Conservation (phyloP, 306 rosid genomes). For the Cicer cuneatum region DNA sequence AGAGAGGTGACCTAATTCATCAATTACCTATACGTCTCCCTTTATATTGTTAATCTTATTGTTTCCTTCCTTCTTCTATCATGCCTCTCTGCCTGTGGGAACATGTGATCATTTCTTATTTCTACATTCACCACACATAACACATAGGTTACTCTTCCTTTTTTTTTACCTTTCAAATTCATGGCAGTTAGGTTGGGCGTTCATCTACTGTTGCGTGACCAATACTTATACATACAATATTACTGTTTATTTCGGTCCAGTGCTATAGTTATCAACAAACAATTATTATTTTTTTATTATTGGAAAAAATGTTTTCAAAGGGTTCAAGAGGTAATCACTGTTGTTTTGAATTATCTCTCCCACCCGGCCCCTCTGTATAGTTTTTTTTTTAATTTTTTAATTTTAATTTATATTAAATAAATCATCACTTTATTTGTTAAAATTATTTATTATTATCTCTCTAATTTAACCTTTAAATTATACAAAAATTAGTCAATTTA, state of each 20-base stretch:
- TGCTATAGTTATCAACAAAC: neutral
- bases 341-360: neutral
- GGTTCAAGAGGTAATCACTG: constrained; percentile 2
- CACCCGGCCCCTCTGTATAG: neutral
- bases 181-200: constrained; percentile 71
- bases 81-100: neutral
- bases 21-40: constrained; percentile 42
- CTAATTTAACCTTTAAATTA: too few species aligned
- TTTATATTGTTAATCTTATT: neutral
- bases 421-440: too few species aligned
- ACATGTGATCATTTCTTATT: constrained; percentile 41
- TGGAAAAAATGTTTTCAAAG: neutral
- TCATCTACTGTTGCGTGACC: constrained; percentile 52
- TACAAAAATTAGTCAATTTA: too few species aligned
- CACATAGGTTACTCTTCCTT: constrained; percentile 43
- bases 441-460: too few species aligned
- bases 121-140: constrained; percentile 49
- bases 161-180: constrained; percentile 1
- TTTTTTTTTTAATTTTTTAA: neutral
- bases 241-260: constrained; percentile 32
- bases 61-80: neutral
- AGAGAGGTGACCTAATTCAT: constrained; percentile 77
- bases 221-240: neutral
- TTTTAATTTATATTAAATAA: neutral
- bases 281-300: neutral